Evolutionary conservation across 306 rosid species (phyloP), one percentile per base, ranked within the genome.

Genomic region (Fragaria nilgerrensis): DNA sequence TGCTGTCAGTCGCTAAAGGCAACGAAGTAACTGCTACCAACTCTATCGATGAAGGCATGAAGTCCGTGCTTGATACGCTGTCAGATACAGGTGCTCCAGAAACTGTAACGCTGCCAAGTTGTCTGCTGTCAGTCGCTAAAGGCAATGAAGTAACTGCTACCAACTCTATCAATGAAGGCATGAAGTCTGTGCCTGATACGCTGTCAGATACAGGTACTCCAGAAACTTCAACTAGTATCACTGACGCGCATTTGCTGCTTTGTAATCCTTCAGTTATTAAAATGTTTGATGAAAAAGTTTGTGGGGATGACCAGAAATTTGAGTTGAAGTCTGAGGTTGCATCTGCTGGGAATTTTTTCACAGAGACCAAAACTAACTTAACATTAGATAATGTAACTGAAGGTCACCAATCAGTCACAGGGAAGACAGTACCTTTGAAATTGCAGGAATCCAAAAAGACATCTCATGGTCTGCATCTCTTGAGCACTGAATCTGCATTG

Each of bases 11-110:
- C 10, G 49, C 81, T 19, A 83, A 84, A 71, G 76, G 67, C 15
- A 81, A 70, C 50, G 85, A 85, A 76, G 63, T 74, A 78, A 78
- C 81, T 29, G 55, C 81, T 34, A 72, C 86, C 76, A 79, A 84
- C 82, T 79, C 86, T 50, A 69, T 64, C 68, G 85, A 78, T 71
- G 93, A 91, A 79, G 82, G 83, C 70, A 59, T 71, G 81, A 89
- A 83, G 70, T 77, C 79, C 76, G 70, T 75, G 29, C 80, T 84
- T 74, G 83, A 72, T 78, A 74, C 72, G 65, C 71, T 76, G 65
- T 81, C 85, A 9, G 81, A 80, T 70, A 56, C 72, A 29, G 80
- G 63, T 86, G 81, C 88, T 81, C 84, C 78, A 68, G 91, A 87
- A 70, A 84, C 80, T 59, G n/a, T n/a, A n/a, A n/a, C n/a, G n/a